Percentiles rank a stretch among this genome's conserved stretches.
Evolutionary conservation across 495 filamentous ascomycete species (phyloP).

Genomic region (Annulohypoxylon maeteangense): DNA sequence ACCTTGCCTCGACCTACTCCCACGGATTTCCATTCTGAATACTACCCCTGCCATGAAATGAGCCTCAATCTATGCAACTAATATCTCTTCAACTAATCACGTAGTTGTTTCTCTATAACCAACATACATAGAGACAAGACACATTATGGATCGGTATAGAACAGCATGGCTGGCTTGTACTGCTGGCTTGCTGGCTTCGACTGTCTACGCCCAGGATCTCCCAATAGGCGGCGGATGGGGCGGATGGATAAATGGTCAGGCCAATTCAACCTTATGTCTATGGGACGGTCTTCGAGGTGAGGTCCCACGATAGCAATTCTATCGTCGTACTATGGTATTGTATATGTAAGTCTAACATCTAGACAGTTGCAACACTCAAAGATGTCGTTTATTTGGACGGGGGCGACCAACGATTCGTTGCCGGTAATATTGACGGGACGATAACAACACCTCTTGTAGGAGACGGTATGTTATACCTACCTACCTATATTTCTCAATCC

Average conservation of each 20-base stretch:
- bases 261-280: slow-evolving; percentile 66
- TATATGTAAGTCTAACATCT: slow-evolving; percentile 36
- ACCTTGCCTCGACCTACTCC: slow-evolving; percentile 13
- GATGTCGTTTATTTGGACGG: slow-evolving; percentile 78
- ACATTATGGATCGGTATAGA: slow-evolving; percentile 41
- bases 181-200: slow-evolving; percentile 39
- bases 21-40: slow-evolving; percentile 8
- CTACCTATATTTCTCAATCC: neutral
- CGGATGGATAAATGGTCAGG: slow-evolving; percentile 55
- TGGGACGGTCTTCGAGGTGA: slow-evolving; percentile 67
- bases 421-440: slow-evolving; percentile 55
- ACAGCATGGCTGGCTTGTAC: slow-evolving; percentile 41
- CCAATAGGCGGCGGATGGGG: slow-evolving; percentile 7
- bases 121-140: slow-evolving; percentile 14
- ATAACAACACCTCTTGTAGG: neutral
- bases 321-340: neutral
- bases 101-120: slow-evolving; percentile 19
- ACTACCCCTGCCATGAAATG: slow-evolving; percentile 27
- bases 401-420: slow-evolving; percentile 63
- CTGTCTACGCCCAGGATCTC: slow-evolving; percentile 47
- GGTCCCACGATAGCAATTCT: neutral
- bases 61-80: slow-evolving; percentile 28
- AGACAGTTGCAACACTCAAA: slow-evolving; percentile 66
- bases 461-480: slow-evolving; percentile 60
- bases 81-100: slow-evolving; percentile 19